Evolutionary conservation across 495 filamentous ascomycete species (phyloP), one percentile per base, ranked within the genome.

Genomic region (Paragyromitra xinjiangensis): DNA sequence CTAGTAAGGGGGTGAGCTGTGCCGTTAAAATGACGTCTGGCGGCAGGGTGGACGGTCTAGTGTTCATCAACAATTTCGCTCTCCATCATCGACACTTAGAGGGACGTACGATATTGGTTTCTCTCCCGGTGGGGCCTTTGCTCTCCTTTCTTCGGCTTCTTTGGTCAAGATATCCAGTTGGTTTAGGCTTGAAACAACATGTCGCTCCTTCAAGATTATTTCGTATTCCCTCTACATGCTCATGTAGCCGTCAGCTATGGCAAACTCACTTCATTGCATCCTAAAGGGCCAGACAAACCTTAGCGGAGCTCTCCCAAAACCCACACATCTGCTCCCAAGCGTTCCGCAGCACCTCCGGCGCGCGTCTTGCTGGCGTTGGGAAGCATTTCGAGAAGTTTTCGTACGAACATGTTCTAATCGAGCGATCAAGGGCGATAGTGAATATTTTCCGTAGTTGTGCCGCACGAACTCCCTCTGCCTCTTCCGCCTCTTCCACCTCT

Each of bases 361-460:
- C 91, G 78, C 91, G 84, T 73, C 85, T 84, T 24, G 94, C 91
- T 7, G 93, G 88, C 2, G 93, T 94, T 0, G 95, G 95, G 83
- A 97, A 99, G 83, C 95, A 99, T 24, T 90, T 86, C 0, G 91
- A 87, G 81, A 99, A 97, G 81, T 93, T 94, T 59, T 87, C 86
- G 83, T 91, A 93, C 45, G 87, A 90, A 83, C 93, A 90, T 74
- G 92, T 91, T 26, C 59, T 77, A 22, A 81, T 48, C 9, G 66
- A 78, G 24, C 55, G 75, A 5, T 65, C 73, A 9, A 81, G 71
- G 24, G 79, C 79, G 19, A 40, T 71, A 2, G 37, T 68, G 67
- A 81, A 81, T 34, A 81, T 48, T 29, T 42, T 66, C 24, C 78
- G 67, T 22, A 81, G 64, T 8, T 66, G 66, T 6, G 48, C 19